These are phyloP conservation scores for Carex scoparia DNA, from an alignment of 176 grass and related monocot genomes.

Conservation along the genomic window DNA sequence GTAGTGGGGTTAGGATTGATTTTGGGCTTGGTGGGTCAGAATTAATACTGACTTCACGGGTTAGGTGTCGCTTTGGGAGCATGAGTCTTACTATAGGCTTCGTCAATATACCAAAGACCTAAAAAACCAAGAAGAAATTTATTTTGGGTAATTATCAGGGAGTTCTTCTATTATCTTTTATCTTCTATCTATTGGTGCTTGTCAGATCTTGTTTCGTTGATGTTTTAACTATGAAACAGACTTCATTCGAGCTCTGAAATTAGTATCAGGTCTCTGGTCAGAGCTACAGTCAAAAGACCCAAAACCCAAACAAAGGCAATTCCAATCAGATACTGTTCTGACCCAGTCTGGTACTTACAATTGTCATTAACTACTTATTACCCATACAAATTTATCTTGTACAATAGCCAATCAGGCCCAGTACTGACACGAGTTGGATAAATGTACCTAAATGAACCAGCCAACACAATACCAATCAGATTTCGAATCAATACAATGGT, in stretches of 20 bases:
- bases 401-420: neutral
- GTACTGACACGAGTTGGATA: neutral
- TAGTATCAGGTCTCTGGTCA: neutral
- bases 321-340: neutral
- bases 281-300: neutral
- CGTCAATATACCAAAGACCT: slow-evolving; percentile 92
- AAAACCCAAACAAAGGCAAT: slow-evolving; percentile 1
- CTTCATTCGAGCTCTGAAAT: neutral
- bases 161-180: neutral
- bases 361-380: neutral
- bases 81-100: slow-evolving; percentile 68
- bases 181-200: neutral
- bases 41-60: slow-evolving; percentile 39
- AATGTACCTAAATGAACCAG: neutral
- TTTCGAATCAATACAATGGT: neutral
- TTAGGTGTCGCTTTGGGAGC: slow-evolving; percentile 44
- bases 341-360: neutral
- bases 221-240: neutral
- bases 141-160: neutral
- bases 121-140: neutral
- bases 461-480: neutral
- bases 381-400: neutral
- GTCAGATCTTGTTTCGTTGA: neutral
- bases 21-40: slow-evolving; percentile 71
- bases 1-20: slow-evolving; percentile 51